A percentile compares a stretch with the other conserved stretches of the same genome.
Evolutionary conservation across 2,329 filamentous ascomycete genomes (phyloP).

Genomic region (Penicillium sp.): DNA sequence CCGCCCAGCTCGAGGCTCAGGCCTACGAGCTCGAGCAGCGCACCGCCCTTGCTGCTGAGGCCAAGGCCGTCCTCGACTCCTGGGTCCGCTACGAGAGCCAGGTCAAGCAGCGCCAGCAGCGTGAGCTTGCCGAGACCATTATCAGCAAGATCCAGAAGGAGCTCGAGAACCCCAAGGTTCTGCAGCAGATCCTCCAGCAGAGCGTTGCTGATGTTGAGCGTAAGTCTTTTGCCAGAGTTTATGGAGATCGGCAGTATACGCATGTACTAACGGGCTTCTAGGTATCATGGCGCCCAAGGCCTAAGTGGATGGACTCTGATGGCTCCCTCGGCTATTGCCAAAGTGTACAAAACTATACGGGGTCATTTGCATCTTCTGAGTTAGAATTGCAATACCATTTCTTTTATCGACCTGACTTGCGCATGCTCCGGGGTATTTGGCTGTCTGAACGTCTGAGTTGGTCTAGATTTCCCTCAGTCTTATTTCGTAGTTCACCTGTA

Average conservation of each 20-base stretch:
- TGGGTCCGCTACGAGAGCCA: constrained; percentile 99
- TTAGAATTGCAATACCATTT: constrained; percentile 45
- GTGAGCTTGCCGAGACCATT: constrained; percentile 87
- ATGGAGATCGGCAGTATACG: background rate
- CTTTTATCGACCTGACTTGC: constrained; percentile 20
- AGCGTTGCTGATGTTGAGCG: constrained; percentile 95
- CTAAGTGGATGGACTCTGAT: constrained; percentile 41
- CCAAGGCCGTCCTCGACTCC: constrained; percentile 92
- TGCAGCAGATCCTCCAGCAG: constrained; percentile 98
- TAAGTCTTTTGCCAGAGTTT: constrained; percentile 52
- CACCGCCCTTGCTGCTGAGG: constrained; percentile 88
- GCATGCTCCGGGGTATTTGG: background rate
- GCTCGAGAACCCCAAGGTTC: constrained; percentile 93
- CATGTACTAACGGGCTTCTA: constrained; percentile 26
- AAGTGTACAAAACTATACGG: constrained; percentile 47
- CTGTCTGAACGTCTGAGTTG: background rate
- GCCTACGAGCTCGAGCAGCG: constrained; percentile 97
- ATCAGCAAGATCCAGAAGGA: constrained; percentile 99
- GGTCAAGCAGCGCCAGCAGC: constrained; percentile 98
- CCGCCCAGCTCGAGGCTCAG: constrained; percentile 91
- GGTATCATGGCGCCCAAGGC: constrained; percentile 47
- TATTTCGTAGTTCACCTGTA: background rate
- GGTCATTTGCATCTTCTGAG: constrained; percentile 41
- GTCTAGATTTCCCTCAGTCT: too few relatives aligned
- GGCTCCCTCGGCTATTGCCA: constrained; percentile 37